These are phyloP conservation scores for Trichoderma orchidacearum DNA, from an alignment of 495 filamentous ascomycete genomes.

Conservation along the genomic window DNA sequence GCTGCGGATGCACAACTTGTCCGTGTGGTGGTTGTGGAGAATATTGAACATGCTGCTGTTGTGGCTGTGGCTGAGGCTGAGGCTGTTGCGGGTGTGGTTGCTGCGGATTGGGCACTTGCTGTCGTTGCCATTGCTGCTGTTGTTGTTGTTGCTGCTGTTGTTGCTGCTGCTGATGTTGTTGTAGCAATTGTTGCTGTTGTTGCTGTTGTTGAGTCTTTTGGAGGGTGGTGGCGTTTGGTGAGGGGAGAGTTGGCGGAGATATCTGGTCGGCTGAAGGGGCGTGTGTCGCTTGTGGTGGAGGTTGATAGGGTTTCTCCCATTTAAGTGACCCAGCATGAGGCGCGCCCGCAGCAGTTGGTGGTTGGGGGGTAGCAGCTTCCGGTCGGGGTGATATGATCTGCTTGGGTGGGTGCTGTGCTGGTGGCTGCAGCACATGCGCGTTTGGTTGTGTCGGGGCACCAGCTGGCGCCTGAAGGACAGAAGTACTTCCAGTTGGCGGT, in stretches of 20 bases:
- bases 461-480: neutral
- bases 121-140: constrained; percentile 6
- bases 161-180: constrained; percentile 13
- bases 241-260: constrained; percentile 5
- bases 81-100: neutral
- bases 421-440: neutral
- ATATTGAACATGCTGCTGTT: constrained; percentile 6
- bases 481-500: neutral
- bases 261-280: constrained; percentile 8
- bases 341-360: constrained; percentile 5
- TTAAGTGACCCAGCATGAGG: constrained; percentile 14
- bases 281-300: constrained; percentile 8
- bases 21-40: constrained; percentile 11
- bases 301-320: constrained; percentile 39
- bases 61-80: too few species aligned
- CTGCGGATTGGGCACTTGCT: constrained; percentile 6
- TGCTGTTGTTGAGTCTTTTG: constrained; percentile 2
- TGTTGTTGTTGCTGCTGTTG: constrained; percentile 7
- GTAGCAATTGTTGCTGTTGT: constrained; percentile 6
- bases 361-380: constrained; percentile 6
- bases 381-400: constrained; percentile 5
- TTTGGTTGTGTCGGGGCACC: neutral
- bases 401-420: neutral
- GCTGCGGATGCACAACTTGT: constrained; percentile 5
- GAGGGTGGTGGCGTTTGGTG: constrained; percentile 1